Percentiles rank a stretch among this genome's conserved stretches.
Conservation (phyloP, 768 basidiomycete genomes). For the Phlebiopsis flavidoalba region DNA sequence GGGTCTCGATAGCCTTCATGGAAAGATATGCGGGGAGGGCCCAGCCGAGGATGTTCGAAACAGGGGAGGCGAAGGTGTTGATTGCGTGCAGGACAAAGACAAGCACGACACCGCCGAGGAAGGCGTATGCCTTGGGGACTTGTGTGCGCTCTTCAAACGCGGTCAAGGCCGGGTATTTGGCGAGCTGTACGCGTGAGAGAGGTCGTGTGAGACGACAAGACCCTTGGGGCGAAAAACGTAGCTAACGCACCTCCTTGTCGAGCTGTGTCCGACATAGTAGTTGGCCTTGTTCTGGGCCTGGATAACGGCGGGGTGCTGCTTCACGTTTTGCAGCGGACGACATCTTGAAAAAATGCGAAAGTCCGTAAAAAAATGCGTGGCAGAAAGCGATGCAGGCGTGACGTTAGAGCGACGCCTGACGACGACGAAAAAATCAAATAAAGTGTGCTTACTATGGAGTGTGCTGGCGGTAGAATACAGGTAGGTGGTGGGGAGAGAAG, state of each 20-base stretch:
- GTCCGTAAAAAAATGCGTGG: constrained; percentile 2
- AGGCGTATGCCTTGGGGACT: constrained; percentile 88
- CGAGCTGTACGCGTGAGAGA: constrained; percentile 40
- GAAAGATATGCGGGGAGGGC: constrained; percentile 93
- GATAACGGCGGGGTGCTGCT: constrained; percentile 82
- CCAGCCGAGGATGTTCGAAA: constrained; percentile 95
- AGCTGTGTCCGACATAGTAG: constrained; percentile 82
- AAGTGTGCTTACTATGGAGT: constrained; percentile 5
- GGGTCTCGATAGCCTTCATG: constrained; percentile 88
- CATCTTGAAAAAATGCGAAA: constrained; percentile 38
- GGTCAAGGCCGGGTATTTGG: constrained; percentile 83
- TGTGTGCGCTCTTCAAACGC: constrained; percentile 86
- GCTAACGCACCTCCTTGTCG: constrained; percentile 85
- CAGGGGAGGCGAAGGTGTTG: constrained; percentile 87
- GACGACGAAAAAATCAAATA: neutral
- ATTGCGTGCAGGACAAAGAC: constrained; percentile 73
- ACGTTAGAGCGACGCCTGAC: neutral
- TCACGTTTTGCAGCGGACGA: constrained; percentile 77
- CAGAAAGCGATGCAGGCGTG: neutral
- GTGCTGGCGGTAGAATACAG: constrained; percentile 3
- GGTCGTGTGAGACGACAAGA: constrained; percentile 16
- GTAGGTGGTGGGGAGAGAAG: constrained; percentile 14
- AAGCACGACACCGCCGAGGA: constrained; percentile 65
- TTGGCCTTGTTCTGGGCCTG: constrained; percentile 81
- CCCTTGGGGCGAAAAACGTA: neutral